These are phyloP conservation scores for Aspergillus sp. DNA, from an alignment of 2,329 filamentous ascomycete genomes.

Conservation along the genomic window DNA sequence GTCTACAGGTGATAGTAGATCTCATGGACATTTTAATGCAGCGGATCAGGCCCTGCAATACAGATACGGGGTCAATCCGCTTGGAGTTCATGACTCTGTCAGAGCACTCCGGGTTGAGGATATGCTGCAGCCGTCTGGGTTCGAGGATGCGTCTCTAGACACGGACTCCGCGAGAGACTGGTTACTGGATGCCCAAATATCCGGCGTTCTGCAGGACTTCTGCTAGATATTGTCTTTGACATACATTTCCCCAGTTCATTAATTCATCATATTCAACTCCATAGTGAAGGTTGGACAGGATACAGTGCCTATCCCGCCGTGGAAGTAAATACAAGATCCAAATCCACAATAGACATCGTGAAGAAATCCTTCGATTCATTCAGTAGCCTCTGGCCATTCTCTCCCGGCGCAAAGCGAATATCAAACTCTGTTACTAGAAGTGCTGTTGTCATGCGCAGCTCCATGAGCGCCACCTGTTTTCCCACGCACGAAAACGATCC, in stretches of 20 bases:
- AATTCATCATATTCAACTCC: too few species aligned
- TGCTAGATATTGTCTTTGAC: not conserved
- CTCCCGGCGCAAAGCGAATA: conserved; percentile 4
- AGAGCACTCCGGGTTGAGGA: too few species aligned
- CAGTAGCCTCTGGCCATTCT: not conserved
- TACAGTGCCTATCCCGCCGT: too few species aligned
- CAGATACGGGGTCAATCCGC: too few species aligned
- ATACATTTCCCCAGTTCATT: too few species aligned
- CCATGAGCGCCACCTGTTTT: conserved; percentile 3
- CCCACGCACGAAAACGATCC: not conserved
- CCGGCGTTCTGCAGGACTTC: not conserved
- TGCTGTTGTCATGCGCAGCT: not conserved
- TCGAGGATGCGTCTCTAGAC: too few species aligned
- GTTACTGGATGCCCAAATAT: not conserved
- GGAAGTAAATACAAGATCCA: not conserved
- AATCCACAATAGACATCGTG: not conserved
- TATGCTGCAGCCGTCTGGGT: too few species aligned
- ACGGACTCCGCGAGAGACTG: not conserved
- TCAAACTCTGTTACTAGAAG: not conserved
- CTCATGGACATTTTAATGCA: too few species aligned
- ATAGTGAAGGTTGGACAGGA: too few species aligned
- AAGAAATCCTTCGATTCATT: conserved; percentile 1
- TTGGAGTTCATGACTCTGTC: too few species aligned
- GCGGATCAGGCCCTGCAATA: too few species aligned
- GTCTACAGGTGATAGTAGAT: too few species aligned